Evolutionary conservation across 2,329 filamentous ascomycete species (phyloP).

Genomic region (Chrysoporthe deuterocubensis): DNA sequence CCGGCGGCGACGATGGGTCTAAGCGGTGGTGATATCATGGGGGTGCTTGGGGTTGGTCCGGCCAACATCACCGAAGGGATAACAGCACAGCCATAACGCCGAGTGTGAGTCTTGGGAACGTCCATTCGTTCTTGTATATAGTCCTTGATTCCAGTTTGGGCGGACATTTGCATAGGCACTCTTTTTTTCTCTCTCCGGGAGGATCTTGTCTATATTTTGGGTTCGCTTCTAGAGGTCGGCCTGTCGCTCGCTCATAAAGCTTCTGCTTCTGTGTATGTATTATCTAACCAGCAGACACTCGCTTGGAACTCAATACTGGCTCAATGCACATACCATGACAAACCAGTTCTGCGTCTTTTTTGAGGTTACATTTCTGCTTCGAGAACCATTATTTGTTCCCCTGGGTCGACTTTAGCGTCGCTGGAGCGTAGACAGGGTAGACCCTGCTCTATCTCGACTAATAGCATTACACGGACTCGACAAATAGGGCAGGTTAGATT

Average conservation of each 20-base stretch:
- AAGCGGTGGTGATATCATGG: not conserved
- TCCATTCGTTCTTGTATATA: slow-evolving; percentile 1
- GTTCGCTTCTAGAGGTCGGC: not conserved
- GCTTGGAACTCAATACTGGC: not conserved
- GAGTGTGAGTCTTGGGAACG: not conserved
- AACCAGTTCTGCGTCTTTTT: not conserved
- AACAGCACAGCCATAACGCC: not conserved
- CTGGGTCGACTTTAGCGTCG: too few relatives aligned
- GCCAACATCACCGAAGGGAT: slow-evolving; percentile 1
- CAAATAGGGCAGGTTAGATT: not conserved
- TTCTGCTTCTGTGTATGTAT: slow-evolving; percentile 9
- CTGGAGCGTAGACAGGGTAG: not conserved
- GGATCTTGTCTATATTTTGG: not conserved
- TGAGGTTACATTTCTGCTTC: not conserved
- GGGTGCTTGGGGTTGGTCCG: not conserved
- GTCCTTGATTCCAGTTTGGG: not conserved
- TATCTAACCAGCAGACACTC: slow-evolving; percentile 4
- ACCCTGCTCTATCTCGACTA: slow-evolving; percentile 3
- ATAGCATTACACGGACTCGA: slow-evolving; percentile 6
- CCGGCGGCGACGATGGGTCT: not conserved
- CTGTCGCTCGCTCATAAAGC: not conserved
- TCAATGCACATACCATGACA: not conserved
- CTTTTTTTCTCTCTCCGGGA: not conserved
- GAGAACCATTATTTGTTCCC: not conserved
- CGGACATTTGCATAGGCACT: not conserved